A percentile compares a stretch with the other conserved stretches of the same genome.
These are phyloP conservation scores for Monotropa hypopitys DNA, from an alignment of 179 eudicot species.

Conservation along the genomic window DNA sequence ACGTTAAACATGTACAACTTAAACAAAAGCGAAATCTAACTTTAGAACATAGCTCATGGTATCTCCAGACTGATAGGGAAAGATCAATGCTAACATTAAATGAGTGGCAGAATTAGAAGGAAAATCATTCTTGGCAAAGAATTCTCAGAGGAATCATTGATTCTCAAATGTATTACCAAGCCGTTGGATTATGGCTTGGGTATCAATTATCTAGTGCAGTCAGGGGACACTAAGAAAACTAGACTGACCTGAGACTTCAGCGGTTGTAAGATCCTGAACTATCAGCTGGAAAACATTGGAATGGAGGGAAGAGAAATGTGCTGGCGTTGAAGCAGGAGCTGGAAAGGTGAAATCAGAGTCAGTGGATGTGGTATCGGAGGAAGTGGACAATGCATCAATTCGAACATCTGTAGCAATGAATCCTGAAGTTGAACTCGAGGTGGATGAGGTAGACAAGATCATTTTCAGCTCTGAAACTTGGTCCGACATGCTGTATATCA, in stretches of 20 bases:
- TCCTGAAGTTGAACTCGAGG: slow-evolving; percentile 50
- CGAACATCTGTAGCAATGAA: slow-evolving; percentile 38
- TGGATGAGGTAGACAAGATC: slow-evolving; percentile 60
- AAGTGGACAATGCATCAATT: slow-evolving; percentile 47
- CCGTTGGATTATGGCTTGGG: neutral
- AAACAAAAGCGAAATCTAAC: slow-evolving; percentile 17
- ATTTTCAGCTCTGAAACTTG: slow-evolving; percentile 94
- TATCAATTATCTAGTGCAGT: slow-evolving; percentile 10
- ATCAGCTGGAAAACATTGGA: slow-evolving; percentile 60
- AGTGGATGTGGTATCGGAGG: slow-evolving; percentile 67
- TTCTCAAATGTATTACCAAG: neutral
- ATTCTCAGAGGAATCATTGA: neutral
- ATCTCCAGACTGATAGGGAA: slow-evolving; percentile 14
- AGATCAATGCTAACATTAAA: slow-evolving; percentile 12
- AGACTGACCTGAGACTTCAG: slow-evolving; percentile 76
- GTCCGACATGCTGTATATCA: slow-evolving; percentile 83
- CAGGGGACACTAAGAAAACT: slow-evolving; percentile 27
- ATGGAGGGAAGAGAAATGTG: slow-evolving; percentile 41
- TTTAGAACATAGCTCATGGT: slow-evolving; percentile 10
- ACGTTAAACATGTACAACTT: slow-evolving; percentile 17
- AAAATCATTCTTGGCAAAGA: slow-evolving; percentile 4
- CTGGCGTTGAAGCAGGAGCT: slow-evolving; percentile 53
- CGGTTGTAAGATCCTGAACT: slow-evolving; percentile 82
- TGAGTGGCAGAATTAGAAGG: slow-evolving; percentile 10
- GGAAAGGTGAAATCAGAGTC: slow-evolving; percentile 68